phyloP scores from a whole-genome alignment of 75 land plant genomes.

The Larix kaempferi region DNA sequence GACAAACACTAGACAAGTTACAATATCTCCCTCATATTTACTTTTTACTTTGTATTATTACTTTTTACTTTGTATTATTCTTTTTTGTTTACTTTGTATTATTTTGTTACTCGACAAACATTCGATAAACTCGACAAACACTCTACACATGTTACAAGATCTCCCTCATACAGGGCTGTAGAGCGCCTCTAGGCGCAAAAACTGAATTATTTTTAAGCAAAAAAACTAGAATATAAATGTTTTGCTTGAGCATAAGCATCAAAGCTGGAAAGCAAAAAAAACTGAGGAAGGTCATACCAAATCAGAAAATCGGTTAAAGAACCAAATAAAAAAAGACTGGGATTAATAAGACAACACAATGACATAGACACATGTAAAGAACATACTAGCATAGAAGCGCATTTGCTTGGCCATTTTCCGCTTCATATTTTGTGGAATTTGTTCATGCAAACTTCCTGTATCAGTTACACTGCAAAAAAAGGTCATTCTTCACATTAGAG shows the following conservation, averaged over 20 bases:
- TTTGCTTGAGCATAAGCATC: not conserved
- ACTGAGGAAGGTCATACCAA: not conserved
- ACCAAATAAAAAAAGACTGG: not conserved
- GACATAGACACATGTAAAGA: not conserved
- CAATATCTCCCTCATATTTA: too few species aligned
- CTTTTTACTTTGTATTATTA: too few species aligned
- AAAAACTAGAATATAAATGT: not conserved
- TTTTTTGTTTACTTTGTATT: too few species aligned
- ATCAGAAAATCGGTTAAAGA: not conserved
- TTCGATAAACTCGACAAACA: too few species aligned
- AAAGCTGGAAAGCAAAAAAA: not conserved
- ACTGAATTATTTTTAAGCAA: too few species aligned
- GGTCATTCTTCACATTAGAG: not conserved
- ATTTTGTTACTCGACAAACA: too few species aligned
- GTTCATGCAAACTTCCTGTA: not conserved
- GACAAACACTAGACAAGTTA: too few species aligned
- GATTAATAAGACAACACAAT: not conserved
- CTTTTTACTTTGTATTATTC: too few species aligned
- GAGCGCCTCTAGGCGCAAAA: too few species aligned
- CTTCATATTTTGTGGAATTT: constrained; percentile 17
- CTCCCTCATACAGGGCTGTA: too few species aligned
- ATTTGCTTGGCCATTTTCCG: constrained; percentile 33
- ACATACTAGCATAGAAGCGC: constrained; percentile 26
- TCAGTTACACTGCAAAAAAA: constrained; percentile 4
- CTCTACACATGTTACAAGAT: too few species aligned